Base-by-base conservation (phyloP, 495 filamentous ascomycete genomes). In the Lasiosphaeris hirsuta region DNA sequence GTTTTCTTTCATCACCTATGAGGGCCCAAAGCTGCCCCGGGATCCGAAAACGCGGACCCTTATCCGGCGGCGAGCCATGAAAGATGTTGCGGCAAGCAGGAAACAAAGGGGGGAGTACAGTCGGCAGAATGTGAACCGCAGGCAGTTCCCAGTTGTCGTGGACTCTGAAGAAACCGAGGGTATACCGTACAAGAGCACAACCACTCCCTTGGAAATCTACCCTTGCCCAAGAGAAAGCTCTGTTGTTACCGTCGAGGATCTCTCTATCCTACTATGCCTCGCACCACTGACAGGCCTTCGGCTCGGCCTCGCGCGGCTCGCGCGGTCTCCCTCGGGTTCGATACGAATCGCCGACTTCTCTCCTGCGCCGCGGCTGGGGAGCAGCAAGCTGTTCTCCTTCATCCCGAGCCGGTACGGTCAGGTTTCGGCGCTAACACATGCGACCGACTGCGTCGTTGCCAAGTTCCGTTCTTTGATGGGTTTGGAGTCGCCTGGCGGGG, bases 51-150 rank as follows among this genome's bases (percentile, higher is more conserved):
- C 63, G 13, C 66, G 68, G 14, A 60, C 47, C 10, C 38, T 67
- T 35, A 72, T 75, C 52, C 69, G 72, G 1, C 71, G 63, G 57
- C 72, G 69, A 56, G 72, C 72, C 14, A 75, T 75, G 72, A 58
- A 56, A 47, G 70, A 69, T 46, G 68, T 62, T 14, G 69, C 65
- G 4, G 63, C 61, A 34, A 64, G 65, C 10, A 46, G 71, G 42
- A 57, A 51, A 44, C 48, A 61, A 38, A 51, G 58, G 18, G 67
- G 65, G 8, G 63, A 63, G 11, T 69, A 66, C 47, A 64, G 66
- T 10, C 61, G 69, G 47, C 43, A 30, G 23, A 30, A 65, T 40
- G 8, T 6, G 11, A 75, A 75, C 49, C 60, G 65, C 8, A 51
- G 62, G 14, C 69, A 72, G 51, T 68, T 62, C 45, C 69, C 70